Evolutionary conservation across 2,329 filamentous ascomycete genomes (phyloP).

Genomic region (Fusarium sp.): DNA sequence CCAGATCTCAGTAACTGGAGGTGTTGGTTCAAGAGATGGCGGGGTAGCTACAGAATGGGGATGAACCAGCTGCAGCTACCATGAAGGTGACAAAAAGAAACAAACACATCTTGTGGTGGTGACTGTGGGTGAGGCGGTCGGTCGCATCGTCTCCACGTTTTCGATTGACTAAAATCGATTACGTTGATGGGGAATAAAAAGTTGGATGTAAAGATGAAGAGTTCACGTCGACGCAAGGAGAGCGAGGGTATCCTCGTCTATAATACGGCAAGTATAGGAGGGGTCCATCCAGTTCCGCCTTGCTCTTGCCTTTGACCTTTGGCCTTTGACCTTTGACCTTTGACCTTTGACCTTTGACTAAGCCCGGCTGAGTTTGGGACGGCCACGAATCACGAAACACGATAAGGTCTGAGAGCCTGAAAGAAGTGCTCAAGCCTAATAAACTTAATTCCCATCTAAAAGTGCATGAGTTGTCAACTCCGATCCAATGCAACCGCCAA

Average conservation of each 20-base stretch:
- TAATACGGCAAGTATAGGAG: conserved; percentile 29
- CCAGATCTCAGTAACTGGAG: conserved; percentile 5
- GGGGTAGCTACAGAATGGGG: conserved; percentile 2
- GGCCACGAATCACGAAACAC: conserved; percentile 8
- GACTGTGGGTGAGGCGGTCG: background rate
- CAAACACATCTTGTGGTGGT: background rate
- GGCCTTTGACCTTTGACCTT: no score
- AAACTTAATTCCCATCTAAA: background rate
- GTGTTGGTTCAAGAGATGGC: no score
- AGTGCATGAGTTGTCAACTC: no score
- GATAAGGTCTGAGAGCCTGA: conserved; percentile 8
- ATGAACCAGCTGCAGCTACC: conserved; percentile 16
- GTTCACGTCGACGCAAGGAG: background rate
- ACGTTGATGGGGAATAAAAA: conserved; percentile 11
- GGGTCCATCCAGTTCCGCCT: conserved; percentile 26
- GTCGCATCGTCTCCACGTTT: conserved; percentile 6
- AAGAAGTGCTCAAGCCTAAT: background rate
- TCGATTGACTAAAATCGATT: conserved; percentile 11
- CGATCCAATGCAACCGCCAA: no score
- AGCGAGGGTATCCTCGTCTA: conserved; percentile 29
- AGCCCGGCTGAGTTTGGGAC: conserved; percentile 11
- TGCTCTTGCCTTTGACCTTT: conserved; percentile 11
- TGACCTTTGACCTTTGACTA: background rate
- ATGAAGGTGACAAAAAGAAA: conserved; percentile 28
- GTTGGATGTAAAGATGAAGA: conserved; percentile 28